phyloP scores from a whole-genome alignment of 2,329 filamentous ascomycete species.

The Torrubiella hemipterigena region DNA sequence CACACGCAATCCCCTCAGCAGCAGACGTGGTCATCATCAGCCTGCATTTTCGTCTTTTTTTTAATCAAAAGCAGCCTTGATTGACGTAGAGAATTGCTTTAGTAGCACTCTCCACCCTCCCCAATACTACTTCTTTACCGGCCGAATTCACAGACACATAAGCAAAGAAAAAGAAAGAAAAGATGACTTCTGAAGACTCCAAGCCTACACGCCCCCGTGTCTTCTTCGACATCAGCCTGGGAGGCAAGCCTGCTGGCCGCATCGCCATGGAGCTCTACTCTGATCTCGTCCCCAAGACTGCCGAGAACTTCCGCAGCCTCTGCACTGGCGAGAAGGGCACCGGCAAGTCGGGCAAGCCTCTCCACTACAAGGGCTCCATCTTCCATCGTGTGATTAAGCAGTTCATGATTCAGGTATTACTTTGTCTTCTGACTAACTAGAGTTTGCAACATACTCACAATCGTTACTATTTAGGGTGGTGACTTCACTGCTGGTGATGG shows the following conservation, averaged over 20 bases:
- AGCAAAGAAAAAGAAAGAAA: too few relatives aligned
- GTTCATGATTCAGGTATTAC: conserved; percentile 69
- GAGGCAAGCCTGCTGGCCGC: conserved; percentile 59
- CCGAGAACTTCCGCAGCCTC: conserved; percentile 88
- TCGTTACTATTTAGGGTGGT: conserved; percentile 65
- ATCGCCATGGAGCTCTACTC: conserved; percentile 75
- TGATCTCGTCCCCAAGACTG: conserved; percentile 80
- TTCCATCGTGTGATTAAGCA: conserved; percentile 98
- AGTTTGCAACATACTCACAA: background rate
- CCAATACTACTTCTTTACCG: too few relatives aligned
- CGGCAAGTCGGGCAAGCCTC: conserved; percentile 68
- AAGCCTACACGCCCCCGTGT: conserved; percentile 59
- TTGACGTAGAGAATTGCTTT: too few relatives aligned
- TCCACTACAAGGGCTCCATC: conserved; percentile 84
- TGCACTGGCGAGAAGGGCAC: conserved; percentile 91
- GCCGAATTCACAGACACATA: too few relatives aligned
- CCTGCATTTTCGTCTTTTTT: too few relatives aligned
- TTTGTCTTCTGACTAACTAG: background rate
- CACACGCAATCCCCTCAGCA: too few relatives aligned
- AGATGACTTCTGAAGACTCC: conserved; percentile 31
- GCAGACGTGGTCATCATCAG: too few relatives aligned
- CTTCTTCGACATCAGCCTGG: conserved; percentile 88
- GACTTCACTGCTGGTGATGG: conserved; percentile 94
- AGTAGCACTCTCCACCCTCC: too few relatives aligned
- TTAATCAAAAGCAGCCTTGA: too few relatives aligned